These are phyloP conservation scores for Phytophthora hibernalis DNA, from an alignment of 352 stramenopile species.

Conservation along the genomic window DNA sequence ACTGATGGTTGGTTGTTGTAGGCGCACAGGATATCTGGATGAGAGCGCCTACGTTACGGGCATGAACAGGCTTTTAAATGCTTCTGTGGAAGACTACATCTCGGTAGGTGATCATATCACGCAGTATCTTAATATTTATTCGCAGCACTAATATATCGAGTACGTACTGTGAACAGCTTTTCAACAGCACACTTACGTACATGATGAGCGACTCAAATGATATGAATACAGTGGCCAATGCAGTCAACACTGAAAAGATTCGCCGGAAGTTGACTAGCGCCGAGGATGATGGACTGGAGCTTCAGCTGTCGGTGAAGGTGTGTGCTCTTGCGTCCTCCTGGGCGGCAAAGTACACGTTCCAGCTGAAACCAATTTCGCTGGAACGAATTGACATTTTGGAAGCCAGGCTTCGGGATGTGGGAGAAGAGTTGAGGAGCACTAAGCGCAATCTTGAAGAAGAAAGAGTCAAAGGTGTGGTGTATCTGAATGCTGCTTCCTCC, in stretches of 20 bases:
- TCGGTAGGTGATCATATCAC: not conserved
- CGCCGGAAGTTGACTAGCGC: not conserved
- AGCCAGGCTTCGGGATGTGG: constrained; percentile 4
- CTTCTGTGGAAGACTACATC: not conserved
- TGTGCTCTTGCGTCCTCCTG: constrained; percentile 1
- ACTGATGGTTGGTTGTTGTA: too few species aligned
- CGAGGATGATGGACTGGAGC: not conserved
- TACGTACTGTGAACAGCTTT: not conserved
- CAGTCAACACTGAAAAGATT: not conserved
- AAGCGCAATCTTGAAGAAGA: not conserved
- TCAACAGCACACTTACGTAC: not conserved
- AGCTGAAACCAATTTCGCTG: constrained; percentile 5
- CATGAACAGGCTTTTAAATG: not conserved
- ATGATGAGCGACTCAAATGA: not conserved
- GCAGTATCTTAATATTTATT: not conserved
- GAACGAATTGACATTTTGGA: constrained; percentile 21
- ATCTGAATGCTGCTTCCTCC: not conserved
- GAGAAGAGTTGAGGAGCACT: constrained; percentile 2
- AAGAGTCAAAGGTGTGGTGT: not conserved
- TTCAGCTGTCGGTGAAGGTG: constrained; percentile 3
- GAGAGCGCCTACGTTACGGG: too few species aligned
- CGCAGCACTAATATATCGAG: not conserved
- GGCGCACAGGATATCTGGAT: too few species aligned
- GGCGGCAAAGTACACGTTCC: constrained; percentile 13
- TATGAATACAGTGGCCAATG: not conserved